Evolutionary conservation across 345 rosid genomes (phyloP), one percentile per base, ranked within the genome.

Genomic region (Salix dunnii): DNA sequence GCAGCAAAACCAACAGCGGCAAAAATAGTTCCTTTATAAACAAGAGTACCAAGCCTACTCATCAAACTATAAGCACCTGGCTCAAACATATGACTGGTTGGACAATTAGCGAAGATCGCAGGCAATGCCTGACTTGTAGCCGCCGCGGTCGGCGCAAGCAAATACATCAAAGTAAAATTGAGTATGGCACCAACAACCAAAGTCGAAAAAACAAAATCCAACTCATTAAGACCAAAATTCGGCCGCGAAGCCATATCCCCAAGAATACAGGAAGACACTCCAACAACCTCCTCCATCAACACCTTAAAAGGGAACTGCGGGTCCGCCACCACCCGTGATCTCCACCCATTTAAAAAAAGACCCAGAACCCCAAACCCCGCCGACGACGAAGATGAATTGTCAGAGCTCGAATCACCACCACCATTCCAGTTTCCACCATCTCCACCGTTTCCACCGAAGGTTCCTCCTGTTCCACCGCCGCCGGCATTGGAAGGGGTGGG

Each of bases 171-270:
- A 49, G 88, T 83, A 79, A 96, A 96, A 78, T 96, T 96, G 58
- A 96, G 76, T 17, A 96, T 94, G 28, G 91, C 92, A 31, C 98
- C 98, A 16, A 96, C 99, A 13, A 91, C 79, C 0, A 96, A 87
- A 0, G 99, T 96, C 0, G 99, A 96, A 84, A 96, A 96, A 36
- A 96, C 99, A 25, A 96, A 92, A 49, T 94, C 99, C 2, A 96
- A 90, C 86, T 96, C 99, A 67, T 94, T 87, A 5, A 96, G 91
- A 27, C 99, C 99, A 20, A 94, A 96, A 79, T 96, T 94, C 0
- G 99, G 98, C 4, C 99, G 98, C 25, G 98, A 89, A 4, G 99
- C 95, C 99, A 96, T 94, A 74, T 96, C 99, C 0, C 99, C 99
- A 3, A 94, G 84, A 23, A 96, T 93, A 60, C 93, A 88, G 7